Conservation (phyloP, 2,329 filamentous ascomycete genomes). For the Xylaria sp. region DNA sequence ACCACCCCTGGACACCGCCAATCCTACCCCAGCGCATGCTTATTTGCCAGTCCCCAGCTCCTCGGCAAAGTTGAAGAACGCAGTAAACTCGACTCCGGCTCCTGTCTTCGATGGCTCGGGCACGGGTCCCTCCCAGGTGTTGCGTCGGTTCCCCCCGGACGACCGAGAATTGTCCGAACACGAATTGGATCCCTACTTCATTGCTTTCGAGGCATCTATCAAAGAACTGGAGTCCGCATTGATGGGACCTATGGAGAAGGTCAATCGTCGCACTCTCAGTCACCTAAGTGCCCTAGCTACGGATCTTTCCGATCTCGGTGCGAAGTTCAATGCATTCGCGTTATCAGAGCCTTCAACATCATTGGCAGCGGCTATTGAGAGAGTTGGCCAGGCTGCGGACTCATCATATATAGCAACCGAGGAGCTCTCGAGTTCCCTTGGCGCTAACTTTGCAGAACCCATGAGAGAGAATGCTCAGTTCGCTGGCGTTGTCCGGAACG, state of each 20-base stretch:
- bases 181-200: conserved; percentile 95
- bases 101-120: conserved; percentile 53
- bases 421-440: conserved; percentile 87
- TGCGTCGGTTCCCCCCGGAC: conserved; percentile 85
- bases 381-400: conserved; percentile 93
- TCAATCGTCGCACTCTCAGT: conserved; percentile 87
- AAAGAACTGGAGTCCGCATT: conserved; percentile 90
- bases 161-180: conserved; percentile 82
- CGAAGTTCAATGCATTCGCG: conserved; percentile 96
- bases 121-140: conserved; percentile 64
- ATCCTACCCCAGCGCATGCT: conserved; percentile 85
- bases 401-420: conserved; percentile 96
- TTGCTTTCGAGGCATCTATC: conserved; percentile 90
- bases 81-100: conserved; percentile 53
- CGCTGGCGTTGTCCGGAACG: conserved; percentile 89
- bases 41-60: conserved; percentile 87
- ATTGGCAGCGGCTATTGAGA: conserved; percentile 91
- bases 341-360: conserved; percentile 91
- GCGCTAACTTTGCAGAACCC: conserved; percentile 93
- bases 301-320: conserved; percentile 91
- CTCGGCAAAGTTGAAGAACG: conserved; percentile 84
- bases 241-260: conserved; percentile 94
- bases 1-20: conserved; percentile 94
- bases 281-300: conserved; percentile 86
- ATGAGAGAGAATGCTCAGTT: conserved; percentile 99